Evolutionary conservation across 306 rosid species (phyloP).

Genomic region (Canavalia ensiformis): DNA sequence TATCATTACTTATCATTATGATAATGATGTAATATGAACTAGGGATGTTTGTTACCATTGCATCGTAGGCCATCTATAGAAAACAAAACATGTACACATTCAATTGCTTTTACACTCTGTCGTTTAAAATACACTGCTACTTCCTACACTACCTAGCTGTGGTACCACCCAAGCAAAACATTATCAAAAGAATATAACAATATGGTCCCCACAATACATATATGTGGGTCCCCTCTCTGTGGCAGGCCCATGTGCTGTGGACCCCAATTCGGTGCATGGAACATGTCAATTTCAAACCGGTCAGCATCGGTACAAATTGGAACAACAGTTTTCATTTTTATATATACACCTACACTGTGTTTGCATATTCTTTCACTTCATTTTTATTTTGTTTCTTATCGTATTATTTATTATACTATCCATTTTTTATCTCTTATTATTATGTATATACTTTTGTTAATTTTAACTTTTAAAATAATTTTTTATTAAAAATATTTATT

Average conservation of each 20-base stretch:
- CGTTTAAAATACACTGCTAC: not conserved
- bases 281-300: constrained; percentile 53
- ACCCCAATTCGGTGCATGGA: constrained; percentile 47
- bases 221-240: constrained; percentile 49
- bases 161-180: constrained; percentile 35
- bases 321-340: not conserved
- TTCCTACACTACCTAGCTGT: constrained; percentile 24
- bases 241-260: constrained; percentile 74
- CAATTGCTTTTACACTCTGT: constrained; percentile 9
- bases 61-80: not conserved
- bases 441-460: too few relatives aligned
- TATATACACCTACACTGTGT: too few relatives aligned
- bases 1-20: constrained; percentile 27
- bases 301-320: constrained; percentile 56
- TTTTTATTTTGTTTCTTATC: too few relatives aligned
- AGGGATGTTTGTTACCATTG: not conserved
- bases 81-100: not conserved
- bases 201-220: constrained; percentile 42
- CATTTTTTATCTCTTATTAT: too few relatives aligned
- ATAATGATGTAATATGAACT: not conserved
- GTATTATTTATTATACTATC: too few relatives aligned
- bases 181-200: not conserved
- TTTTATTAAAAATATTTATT: too few relatives aligned
- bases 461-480: too few relatives aligned
- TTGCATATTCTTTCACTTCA: too few relatives aligned